Evolutionary conservation across 257 asterid species (phyloP), one percentile per base, ranked within the genome.

Genomic region (Solanum paucissectum): DNA sequence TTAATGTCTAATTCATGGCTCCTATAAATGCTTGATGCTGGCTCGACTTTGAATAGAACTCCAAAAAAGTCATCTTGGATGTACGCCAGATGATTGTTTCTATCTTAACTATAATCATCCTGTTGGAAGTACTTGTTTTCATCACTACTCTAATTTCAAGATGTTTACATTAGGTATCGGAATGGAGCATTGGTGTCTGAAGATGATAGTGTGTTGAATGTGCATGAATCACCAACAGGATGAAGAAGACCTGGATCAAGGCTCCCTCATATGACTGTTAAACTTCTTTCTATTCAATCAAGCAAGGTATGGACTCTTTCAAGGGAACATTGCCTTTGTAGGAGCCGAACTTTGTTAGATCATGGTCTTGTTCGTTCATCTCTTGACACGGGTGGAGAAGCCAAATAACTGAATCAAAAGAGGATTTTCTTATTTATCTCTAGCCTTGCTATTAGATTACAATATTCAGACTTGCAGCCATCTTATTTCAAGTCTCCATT

Each of bases 201-300:
- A 52, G 90, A 88, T 73, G 91, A 89, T 88, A 83, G 69, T 85
- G 38, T 44, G n/a, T 62, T 88, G 9, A 87, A 90, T 76, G 64
- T 88, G 55, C 91, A 89, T 21, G 95, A 93, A 90, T 83, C 88
- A 49, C 96, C 98, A 27, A 92, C 95, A 55, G 99, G 99, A 21
- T 94, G 98, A 38, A 93, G 98, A 88, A 93, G 96, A 84, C 98
- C 98, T 25, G 98, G 98, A 86, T 93, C 97, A 82, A 94, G 93
- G 89, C 86, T 97, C 88, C 98, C 98, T 85, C 98, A 97, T 58
- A 95, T 95, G 94, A 92, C 88, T 46, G 90, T 97, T 89, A 93
- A 79, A 69, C 83, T 89, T 72, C 89, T 93, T 88, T 91, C 96
- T n/a, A 44, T 88, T 44, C 69, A 33, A 36, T 84, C 90, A 42